Evolutionary conservation across 1,139 yeast species (phyloP).

Genomic region (Wickerhamomyces sp.): DNA sequence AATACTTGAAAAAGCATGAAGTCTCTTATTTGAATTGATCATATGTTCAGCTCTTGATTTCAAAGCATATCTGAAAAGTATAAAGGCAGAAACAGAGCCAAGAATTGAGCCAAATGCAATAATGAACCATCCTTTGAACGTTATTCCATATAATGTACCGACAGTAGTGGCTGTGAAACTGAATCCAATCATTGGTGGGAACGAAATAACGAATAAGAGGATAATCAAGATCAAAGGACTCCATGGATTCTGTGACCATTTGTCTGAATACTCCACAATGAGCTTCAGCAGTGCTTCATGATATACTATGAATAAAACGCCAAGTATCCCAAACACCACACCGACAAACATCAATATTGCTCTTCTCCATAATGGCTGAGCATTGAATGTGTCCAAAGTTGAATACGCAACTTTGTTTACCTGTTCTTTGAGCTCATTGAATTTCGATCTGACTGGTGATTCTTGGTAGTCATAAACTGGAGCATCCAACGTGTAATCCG

Average conservation of each 20-base stretch:
- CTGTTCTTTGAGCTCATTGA: slow-evolving; percentile 1
- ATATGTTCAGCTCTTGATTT: slow-evolving; percentile 52
- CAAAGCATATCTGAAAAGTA: slow-evolving; percentile 59
- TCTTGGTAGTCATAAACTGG: slow-evolving; percentile 5
- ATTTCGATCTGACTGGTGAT: not conserved
- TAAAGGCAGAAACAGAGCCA: slow-evolving; percentile 73
- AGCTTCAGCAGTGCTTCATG: slow-evolving; percentile 34
- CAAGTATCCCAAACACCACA: slow-evolving; percentile 1
- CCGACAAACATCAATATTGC: slow-evolving; percentile 3
- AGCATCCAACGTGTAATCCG: not conserved
- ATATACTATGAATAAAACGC: slow-evolving; percentile 26
- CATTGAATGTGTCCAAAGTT: slow-evolving; percentile 7
- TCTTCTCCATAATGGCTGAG: slow-evolving; percentile 14
- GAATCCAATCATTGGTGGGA: slow-evolving; percentile 90
- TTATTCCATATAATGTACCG: slow-evolving; percentile 84
- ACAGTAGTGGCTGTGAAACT: slow-evolving; percentile 60
- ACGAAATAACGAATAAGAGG: slow-evolving; percentile 46
- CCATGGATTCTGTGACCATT: slow-evolving; percentile 28
- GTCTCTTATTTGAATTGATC: slow-evolving; percentile 49
- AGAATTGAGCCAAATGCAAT: slow-evolving; percentile 62
- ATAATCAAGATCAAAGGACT: slow-evolving; percentile 44
- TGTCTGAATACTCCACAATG: slow-evolving; percentile 36
- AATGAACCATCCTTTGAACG: slow-evolving; percentile 69
- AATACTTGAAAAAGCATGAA: slow-evolving; percentile 73
- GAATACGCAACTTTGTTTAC: not conserved